A percentile compares a stretch with the other conserved stretches of the same genome.
Conservation (phyloP, 2,329 filamentous ascomycete genomes). For the Phaeosphaeriaceae sp. region DNA sequence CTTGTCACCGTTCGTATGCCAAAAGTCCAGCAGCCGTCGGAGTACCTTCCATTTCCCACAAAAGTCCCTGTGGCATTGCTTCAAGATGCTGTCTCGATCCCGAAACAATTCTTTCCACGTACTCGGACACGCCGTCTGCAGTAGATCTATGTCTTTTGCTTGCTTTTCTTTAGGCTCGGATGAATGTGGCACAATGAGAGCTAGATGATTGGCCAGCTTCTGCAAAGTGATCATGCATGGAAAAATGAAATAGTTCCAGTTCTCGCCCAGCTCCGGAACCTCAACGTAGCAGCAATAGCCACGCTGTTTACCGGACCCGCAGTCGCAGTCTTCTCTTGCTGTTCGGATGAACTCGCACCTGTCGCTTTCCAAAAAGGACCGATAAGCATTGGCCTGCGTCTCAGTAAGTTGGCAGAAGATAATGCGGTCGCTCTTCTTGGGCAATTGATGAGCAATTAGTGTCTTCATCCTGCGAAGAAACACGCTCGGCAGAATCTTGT, state of each 20-base stretch:
- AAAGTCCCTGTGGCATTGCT: constrained; percentile 85
- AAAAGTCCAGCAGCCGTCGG: constrained; percentile 84
- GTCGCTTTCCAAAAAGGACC: constrained; percentile 78
- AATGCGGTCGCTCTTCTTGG: constrained; percentile 92
- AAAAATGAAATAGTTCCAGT: constrained; percentile 83
- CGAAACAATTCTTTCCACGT: constrained; percentile 77
- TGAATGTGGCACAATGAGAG: constrained; percentile 76
- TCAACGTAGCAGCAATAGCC: constrained; percentile 81
- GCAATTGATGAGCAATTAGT: constrained; percentile 88
- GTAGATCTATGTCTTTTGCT: constrained; percentile 75
- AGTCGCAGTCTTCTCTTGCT: constrained; percentile 73
- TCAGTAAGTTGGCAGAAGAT: constrained; percentile 93
- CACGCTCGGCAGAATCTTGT: constrained; percentile 87
- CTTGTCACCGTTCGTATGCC: constrained; percentile 90
- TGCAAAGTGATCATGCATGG: constrained; percentile 83
- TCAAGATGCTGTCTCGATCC: constrained; percentile 78
- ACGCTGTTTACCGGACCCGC: constrained; percentile 71
- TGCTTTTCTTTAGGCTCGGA: constrained; percentile 75
- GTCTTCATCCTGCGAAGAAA: constrained; percentile 94
- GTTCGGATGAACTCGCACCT: constrained; percentile 73
- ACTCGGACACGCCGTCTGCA: constrained; percentile 78
- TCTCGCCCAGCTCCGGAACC: constrained; percentile 63
- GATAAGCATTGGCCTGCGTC: constrained; percentile 82
- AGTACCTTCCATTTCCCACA: constrained; percentile 97
- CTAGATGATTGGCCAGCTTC: constrained; percentile 92